These are phyloP conservation scores for Boletus reticulatus DNA, from an alignment of 768 basidiomycete species.

Conservation along the genomic window DNA sequence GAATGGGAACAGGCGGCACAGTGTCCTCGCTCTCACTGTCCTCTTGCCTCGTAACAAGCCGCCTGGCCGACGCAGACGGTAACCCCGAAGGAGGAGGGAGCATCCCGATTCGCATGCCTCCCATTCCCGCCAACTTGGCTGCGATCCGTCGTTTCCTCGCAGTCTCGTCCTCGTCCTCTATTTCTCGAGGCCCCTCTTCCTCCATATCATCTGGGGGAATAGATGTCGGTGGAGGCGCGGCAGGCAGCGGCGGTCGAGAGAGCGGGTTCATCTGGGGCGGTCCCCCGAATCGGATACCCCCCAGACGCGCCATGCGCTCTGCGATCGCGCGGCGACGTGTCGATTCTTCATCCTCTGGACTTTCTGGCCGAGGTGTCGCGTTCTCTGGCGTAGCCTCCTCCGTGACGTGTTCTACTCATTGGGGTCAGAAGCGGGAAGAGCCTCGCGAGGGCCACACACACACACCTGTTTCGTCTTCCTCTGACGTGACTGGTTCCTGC, in stretches of 20 bases:
- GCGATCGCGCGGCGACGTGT: conserved; percentile 71
- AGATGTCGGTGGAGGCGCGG: conserved; percentile 37
- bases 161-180: conserved; percentile 62
- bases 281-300: conserved; percentile 80
- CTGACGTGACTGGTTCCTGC: conserved; percentile 7
- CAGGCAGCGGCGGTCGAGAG: conserved; percentile 36
- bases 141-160: conserved; percentile 55
- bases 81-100: conserved; percentile 33
- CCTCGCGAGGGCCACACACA: neutral
- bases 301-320: conserved; percentile 92
- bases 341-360: conserved; percentile 46
- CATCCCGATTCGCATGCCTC: conserved; percentile 59
- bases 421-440: neutral
- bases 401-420: neutral
- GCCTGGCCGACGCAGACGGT: conserved; percentile 14
- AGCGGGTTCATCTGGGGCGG: conserved; percentile 46
- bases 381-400: conserved; percentile 13
- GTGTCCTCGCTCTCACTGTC: conserved; percentile 32
- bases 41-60: conserved; percentile 16
- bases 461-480: conserved; percentile 10
- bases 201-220: conserved; percentile 25
- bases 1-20: conserved; percentile 27
- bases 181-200: conserved; percentile 20
- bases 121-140: conserved; percentile 52
- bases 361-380: conserved; percentile 11